Percentiles rank a stretch among this genome's conserved stretches.
Conservation (phyloP, 2,329 filamentous ascomycete species). For the Helotiales sp. region DNA sequence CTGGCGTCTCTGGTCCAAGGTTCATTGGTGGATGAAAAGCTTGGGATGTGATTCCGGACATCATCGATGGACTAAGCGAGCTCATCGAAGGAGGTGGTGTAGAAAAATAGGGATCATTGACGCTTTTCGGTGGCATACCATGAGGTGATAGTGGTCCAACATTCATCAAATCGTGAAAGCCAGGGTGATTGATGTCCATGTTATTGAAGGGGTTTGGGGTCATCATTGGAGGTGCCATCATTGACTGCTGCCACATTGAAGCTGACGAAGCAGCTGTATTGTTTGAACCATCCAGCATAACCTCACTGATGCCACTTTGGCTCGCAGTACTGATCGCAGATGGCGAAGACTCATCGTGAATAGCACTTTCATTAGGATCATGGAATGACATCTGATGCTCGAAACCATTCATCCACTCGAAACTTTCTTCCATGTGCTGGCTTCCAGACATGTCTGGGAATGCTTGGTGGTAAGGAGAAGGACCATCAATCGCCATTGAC, state of each 20-base stretch:
- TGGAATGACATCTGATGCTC: conserved; percentile 74
- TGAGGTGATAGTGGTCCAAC: conserved; percentile 77
- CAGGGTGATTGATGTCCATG: conserved; percentile 71
- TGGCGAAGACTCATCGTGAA: conserved; percentile 84
- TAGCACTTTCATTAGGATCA: conserved; percentile 71
- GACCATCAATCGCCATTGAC: conserved; percentile 61
- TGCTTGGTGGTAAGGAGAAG: conserved; percentile 58
- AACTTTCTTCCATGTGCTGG: conserved; percentile 70
- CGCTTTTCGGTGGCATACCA: conserved; percentile 68
- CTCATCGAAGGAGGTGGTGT: conserved; percentile 74
- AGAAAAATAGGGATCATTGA: conserved; percentile 75
- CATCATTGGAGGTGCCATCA: conserved; percentile 69
- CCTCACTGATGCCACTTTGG: conserved; percentile 86
- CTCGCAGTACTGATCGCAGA: conserved; percentile 95
- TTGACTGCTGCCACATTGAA: conserved; percentile 68
- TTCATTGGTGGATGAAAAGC: conserved; percentile 66
- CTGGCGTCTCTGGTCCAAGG: conserved; percentile 72
- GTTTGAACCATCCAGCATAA: conserved; percentile 82
- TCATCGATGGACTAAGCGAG: conserved; percentile 70
- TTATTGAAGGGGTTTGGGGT: conserved; percentile 65
- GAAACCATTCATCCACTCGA: conserved; percentile 84
- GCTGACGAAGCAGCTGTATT: conserved; percentile 55
- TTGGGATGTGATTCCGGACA: conserved; percentile 62
- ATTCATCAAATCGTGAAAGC: conserved; percentile 75
- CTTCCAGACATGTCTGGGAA: conserved; percentile 58